Evolutionary conservation across 768 basidiomycete genomes (phyloP), one percentile per base, ranked within the genome.

Genomic region (Kwoniella dendrophila): DNA sequence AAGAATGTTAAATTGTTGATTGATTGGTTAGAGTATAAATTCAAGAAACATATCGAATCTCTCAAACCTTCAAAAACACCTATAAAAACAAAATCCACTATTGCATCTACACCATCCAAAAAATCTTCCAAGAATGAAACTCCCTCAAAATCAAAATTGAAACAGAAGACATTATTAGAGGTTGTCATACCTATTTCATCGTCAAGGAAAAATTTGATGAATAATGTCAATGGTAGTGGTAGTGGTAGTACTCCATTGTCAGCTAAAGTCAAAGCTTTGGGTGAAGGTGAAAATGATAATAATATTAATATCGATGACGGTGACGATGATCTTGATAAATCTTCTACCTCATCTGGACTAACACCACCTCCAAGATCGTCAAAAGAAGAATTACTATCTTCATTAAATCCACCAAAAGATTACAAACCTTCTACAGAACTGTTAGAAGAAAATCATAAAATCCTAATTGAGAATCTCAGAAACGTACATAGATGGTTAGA

Each of bases 401-500:
- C 57, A 20, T 16, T 63, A 0, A 22, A 50, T 2, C 62, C n/a
- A n/a, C n/a, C 62, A 0, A 40, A 62, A 24, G 68, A 62, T 4
- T 70, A 70, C 49, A 20, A 16, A 26, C 61, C 64, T 1, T 50
- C 45, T 8, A n/a, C 38, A 29, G 65, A 66, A 38, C 48, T 20
- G 4, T 12, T 70, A 8, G 68, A 70, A 16, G 68, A 63, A 32
- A 27, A 64, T 27, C 55, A 50, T 7, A 64, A 60, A 26, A 56
- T 61, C 4, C 38, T 72, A 22, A 20, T 55, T 6, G 36, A 32
- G 32, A 59, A 56, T 24, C 41, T 72, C 33, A 20, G 43, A 20
- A 55, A 67, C 8, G 68, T 69, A 11, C 60, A 32, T 18, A 56
- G 59, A 34, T 72, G 71, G 71, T 45, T 72, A 4, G 63, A 72